Percentiles rank a stretch among this genome's conserved stretches.
Conservation (phyloP, 2,329 filamentous ascomycete species). For the Fusarium vanettenii region DNA sequence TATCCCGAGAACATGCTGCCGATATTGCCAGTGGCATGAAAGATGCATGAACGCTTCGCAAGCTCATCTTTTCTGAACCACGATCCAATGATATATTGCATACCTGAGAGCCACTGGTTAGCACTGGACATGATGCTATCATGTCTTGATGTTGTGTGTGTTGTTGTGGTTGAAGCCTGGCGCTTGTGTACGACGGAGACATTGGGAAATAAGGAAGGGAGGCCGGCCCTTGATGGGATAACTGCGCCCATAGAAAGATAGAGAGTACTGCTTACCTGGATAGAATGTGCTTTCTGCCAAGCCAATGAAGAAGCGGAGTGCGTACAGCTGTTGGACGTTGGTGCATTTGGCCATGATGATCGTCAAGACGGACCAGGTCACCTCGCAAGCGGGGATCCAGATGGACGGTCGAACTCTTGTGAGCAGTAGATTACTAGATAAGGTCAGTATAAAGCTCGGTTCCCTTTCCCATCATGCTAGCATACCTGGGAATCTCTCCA, state of each 20-base stretch:
- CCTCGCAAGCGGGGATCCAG: constrained; percentile 55
- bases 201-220: too few relatives aligned
- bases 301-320: constrained; percentile 57
- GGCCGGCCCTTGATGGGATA: background rate
- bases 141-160: background rate
- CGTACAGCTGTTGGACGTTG: constrained; percentile 52
- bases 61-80: constrained; percentile 58
- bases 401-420: constrained; percentile 53
- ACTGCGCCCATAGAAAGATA: background rate
- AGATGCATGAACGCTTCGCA: constrained; percentile 56
- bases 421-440: constrained; percentile 47
- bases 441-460: background rate
- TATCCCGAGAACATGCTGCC: constrained; percentile 47
- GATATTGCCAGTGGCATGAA: constrained; percentile 48
- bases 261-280: constrained; percentile 49
- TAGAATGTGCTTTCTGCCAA: constrained; percentile 53
- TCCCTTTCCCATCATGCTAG: accelerated
- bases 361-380: constrained; percentile 44
- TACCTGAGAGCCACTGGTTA: constrained; percentile 37
- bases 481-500: constrained; percentile 50
- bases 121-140: background rate
- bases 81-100: constrained; percentile 53
- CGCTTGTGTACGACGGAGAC: background rate
- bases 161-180: background rate
- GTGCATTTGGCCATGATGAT: constrained; percentile 53